Base-by-base conservation (phyloP, 2,329 filamentous ascomycete species). In the Nothomitra cinnamomea region DNA sequence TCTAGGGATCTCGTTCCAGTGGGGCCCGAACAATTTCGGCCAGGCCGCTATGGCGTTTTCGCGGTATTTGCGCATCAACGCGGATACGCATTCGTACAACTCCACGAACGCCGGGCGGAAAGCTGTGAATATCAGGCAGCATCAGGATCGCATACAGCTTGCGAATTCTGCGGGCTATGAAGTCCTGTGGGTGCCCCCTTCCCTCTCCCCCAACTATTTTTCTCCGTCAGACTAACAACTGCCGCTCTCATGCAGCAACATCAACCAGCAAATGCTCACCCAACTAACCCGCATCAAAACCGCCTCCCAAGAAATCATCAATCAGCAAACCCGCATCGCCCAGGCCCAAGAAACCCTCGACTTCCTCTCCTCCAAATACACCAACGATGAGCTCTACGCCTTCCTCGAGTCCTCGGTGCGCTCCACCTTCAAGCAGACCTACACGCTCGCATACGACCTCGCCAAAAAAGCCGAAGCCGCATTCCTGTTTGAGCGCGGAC, bases 361-460 rank as follows among this genome's bases (percentile, higher is more conserved):
- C 2, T 66, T 54, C n/a, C 56, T 60, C 0, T 42, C 47, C 4
- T 28, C n/a, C 21, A 67, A 67, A 57, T 67, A 62, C 56, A 64
- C 62, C 3, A 65, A 60, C 52, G 51, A 57, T 10, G 53, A 62
- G 48, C 58, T 67, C 3, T 67, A 66, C 55, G 24, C 42, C 3
- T 67, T 59, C 58, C 56, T 62, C 48, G 59, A 61, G n/a, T n/a
- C n/a, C 7, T 15, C 10, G 7, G 15, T 21, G 3, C 32, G 59
- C 2, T 45, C 53, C 8, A 32, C 61, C 2, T 58, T 55, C 51
- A 58, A 61, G 48, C 51, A 62, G 24, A 54, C 60, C 0, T 66
- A 66, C 57, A 42, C 8, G 1, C 38, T 61, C 5, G 60, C 65
- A 1, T 56, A 55, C n/a, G 53, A 60, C 13, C 5, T 60, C 1